Conservation (phyloP, 177 flowering plant genomes). For the Tripterygium wilfordii region DNA sequence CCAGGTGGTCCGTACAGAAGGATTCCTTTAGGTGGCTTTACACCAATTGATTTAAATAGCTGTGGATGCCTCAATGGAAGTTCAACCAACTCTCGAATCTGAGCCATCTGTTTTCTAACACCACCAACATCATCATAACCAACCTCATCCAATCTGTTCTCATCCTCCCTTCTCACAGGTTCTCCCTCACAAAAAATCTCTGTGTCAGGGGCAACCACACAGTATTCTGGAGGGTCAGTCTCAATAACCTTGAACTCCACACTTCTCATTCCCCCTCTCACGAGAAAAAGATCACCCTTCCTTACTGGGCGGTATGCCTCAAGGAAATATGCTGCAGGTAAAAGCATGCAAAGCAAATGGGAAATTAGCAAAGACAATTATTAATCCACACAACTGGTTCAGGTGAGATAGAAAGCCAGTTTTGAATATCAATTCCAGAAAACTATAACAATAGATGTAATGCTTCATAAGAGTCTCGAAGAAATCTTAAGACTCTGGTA, state of each 20-base stretch:
- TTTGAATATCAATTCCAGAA: too few species aligned
- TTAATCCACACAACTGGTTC: background rate
- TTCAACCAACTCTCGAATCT: slow-evolving; percentile 68
- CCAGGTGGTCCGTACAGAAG: slow-evolving; percentile 78
- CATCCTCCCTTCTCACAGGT: slow-evolving; percentile 68
- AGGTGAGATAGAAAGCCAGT: too few species aligned
- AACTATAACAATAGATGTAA: too few species aligned
- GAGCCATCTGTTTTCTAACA: slow-evolving; percentile 79
- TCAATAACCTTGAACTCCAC: slow-evolving; percentile 73
- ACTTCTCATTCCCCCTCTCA: slow-evolving; percentile 79
- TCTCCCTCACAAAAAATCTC: slow-evolving; percentile 78
- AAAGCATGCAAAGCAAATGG: background rate
- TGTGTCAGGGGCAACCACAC: slow-evolving; percentile 73
- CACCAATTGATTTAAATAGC: slow-evolving; percentile 69
- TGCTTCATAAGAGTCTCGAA: too few species aligned
- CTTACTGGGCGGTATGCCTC: slow-evolving; percentile 78
- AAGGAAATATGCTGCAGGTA: slow-evolving; percentile 57
- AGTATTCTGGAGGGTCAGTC: slow-evolving; percentile 70
- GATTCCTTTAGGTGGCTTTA: slow-evolving; percentile 78
- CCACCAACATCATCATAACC: slow-evolving; percentile 90
- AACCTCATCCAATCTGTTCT: slow-evolving; percentile 61
- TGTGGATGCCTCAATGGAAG: slow-evolving; percentile 77
- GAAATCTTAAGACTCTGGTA: too few species aligned
- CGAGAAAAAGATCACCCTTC: slow-evolving; percentile 71
- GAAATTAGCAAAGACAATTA: background rate